Conservation (phyloP, 148 eudicot genomes). For the Linanthus parryae region DNA sequence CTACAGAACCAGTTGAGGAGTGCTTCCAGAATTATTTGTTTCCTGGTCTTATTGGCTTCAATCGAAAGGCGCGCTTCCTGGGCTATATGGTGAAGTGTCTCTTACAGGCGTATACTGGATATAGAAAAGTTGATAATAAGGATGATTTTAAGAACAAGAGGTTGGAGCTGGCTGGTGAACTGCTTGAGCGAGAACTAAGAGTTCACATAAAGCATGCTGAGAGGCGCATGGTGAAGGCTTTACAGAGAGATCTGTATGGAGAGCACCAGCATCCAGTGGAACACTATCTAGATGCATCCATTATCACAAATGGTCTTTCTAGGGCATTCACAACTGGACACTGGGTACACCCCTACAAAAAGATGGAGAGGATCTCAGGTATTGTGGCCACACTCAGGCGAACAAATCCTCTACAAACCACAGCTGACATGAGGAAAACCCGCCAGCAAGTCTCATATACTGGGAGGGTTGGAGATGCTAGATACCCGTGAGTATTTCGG, state of each 20-base stretch:
- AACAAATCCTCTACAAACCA: slow-evolving; percentile 79
- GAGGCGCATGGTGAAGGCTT: slow-evolving; percentile 82
- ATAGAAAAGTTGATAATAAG: slow-evolving; percentile 72
- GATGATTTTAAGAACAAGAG: slow-evolving; percentile 95
- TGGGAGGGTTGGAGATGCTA: slow-evolving; percentile 90
- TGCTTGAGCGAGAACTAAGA: slow-evolving; percentile 73
- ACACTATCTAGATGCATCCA: slow-evolving; percentile 79
- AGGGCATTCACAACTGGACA: slow-evolving; percentile 89
- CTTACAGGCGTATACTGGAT: slow-evolving; percentile 56
- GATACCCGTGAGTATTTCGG: slow-evolving; percentile 99
- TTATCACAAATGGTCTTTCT: slow-evolving; percentile 81
- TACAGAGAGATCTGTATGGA: slow-evolving; percentile 87
- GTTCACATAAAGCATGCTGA: slow-evolving; percentile 84
- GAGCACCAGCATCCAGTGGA: slow-evolving; percentile 52
- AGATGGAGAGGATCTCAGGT: slow-evolving; percentile 63
- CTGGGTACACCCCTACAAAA: slow-evolving; percentile 82
- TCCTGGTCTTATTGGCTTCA: slow-evolving; percentile 44
- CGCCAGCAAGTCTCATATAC: slow-evolving; percentile 87
- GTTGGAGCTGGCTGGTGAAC: slow-evolving; percentile 74
- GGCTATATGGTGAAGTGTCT: slow-evolving; percentile 89
- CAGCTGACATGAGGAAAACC: slow-evolving; percentile 80
- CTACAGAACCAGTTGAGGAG: slow-evolving; percentile 52
- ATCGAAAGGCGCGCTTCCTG: slow-evolving; percentile 76
- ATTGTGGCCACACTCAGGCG: slow-evolving; percentile 83
- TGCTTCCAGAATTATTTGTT: slow-evolving; percentile 43